Evolutionary conservation across 2,329 filamentous ascomycete genomes (phyloP).

Genomic region (Stenocarpella maydis): DNA sequence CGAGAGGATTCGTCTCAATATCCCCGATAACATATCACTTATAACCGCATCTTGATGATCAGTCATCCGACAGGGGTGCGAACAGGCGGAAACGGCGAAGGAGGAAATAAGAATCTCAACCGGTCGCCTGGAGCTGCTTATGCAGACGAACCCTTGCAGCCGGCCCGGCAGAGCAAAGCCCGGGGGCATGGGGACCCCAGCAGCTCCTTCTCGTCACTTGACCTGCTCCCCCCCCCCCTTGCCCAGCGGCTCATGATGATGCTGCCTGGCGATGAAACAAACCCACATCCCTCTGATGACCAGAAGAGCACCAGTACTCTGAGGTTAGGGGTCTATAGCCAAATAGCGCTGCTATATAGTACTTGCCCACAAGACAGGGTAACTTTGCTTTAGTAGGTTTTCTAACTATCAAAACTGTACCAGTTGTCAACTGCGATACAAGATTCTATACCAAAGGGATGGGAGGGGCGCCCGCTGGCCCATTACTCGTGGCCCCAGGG

Average conservation of each 20-base stretch:
- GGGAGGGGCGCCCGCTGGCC: background rate
- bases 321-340: no score
- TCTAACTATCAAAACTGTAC: no score
- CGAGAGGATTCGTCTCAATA: constrained; percentile 2
- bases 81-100: background rate
- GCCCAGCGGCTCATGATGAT: background rate
- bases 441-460: no score
- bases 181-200: background rate
- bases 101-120: background rate
- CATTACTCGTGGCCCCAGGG: constrained; percentile 10
- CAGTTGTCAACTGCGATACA: no score
- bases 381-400: no score
- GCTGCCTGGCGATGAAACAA: no score
- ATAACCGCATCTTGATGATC: constrained; percentile 7
- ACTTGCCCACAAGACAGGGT: no score
- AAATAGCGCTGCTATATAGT: no score
- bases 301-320: no score
- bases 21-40: constrained; percentile 17
- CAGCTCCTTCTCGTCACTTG: constrained; percentile 19
- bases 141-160: background rate
- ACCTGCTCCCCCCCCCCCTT: background rate
- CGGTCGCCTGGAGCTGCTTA: background rate
- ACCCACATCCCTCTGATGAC: no score
- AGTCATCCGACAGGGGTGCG: constrained; percentile 12
- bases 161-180: background rate